phyloP scores from a whole-genome alignment of 768 basidiomycete genomes.

The Rhodotorula diobovata region DNA sequence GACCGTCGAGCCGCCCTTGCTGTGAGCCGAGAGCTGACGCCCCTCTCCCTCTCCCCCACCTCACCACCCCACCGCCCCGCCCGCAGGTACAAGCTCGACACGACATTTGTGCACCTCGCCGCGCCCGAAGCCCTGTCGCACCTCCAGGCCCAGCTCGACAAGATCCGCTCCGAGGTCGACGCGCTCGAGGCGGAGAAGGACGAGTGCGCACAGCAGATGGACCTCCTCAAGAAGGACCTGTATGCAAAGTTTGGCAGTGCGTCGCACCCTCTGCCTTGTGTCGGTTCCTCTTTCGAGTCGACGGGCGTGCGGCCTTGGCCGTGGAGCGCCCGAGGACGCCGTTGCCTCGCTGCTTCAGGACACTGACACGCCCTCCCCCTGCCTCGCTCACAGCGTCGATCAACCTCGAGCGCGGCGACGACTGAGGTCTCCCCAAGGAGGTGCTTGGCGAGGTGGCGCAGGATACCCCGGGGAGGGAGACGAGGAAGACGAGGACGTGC shows the following conservation, averaged over 20 bases:
- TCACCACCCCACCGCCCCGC: neutral
- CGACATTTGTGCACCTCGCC: constrained; percentile 49
- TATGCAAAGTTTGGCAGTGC: constrained; percentile 39
- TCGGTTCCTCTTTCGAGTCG: neutral
- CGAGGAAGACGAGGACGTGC: neutral
- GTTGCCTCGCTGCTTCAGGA: neutral
- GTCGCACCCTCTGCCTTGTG: constrained; percentile 2
- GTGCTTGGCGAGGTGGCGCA: neutral
- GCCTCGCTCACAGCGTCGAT: constrained; percentile 27
- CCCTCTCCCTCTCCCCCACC: neutral
- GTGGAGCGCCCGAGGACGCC: neutral
- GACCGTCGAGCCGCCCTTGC: neutral
- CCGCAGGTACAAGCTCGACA: constrained; percentile 49
- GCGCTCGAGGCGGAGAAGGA: constrained; percentile 25
- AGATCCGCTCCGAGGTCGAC: constrained; percentile 7
- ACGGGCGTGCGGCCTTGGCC: no score
- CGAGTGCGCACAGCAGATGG: constrained; percentile 20
- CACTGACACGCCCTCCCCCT: neutral
- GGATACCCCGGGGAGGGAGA: neutral
- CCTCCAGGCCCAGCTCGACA: constrained; percentile 12
- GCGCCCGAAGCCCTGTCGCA: constrained; percentile 43
- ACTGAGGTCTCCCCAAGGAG: neutral
- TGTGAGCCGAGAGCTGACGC: no score
- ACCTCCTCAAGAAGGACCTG: constrained; percentile 26
- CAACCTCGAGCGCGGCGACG: constrained; percentile 37